Conservation (phyloP, 345 rosid species). For the Acer campestre region DNA sequence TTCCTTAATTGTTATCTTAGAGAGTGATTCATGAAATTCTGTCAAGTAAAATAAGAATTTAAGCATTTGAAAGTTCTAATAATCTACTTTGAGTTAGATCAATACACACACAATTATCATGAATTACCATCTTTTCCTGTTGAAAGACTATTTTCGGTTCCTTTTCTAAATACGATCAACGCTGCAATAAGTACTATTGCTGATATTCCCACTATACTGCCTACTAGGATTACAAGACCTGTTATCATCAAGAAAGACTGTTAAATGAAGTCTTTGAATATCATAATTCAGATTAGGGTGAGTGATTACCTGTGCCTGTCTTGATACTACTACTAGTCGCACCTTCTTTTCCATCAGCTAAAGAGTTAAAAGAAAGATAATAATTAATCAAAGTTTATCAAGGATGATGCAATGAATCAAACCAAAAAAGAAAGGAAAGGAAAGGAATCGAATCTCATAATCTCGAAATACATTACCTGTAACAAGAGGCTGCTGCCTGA, state of each 20-base stretch:
- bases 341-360: conserved; percentile 22
- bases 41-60: conserved; percentile 11
- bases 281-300: neutral
- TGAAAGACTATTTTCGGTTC: conserved; percentile 14
- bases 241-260: conserved; percentile 11
- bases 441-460: neutral
- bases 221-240: conserved; percentile 38
- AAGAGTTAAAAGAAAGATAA: neutral
- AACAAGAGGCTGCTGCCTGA: conserved; percentile 27
- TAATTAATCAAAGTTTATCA: neutral
- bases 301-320: conserved; percentile 15
- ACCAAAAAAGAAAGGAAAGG: neutral
- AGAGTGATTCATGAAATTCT: conserved; percentile 25
- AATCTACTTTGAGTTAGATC: neutral
- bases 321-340: neutral
- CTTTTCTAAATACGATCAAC: conserved; percentile 30
- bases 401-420: neutral
- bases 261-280: neutral
- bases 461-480: conserved; percentile 23
- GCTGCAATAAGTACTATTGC: conserved; percentile 27
- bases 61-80: neutral
- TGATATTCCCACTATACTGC: conserved; percentile 28
- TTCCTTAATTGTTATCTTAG: conserved; percentile 47
- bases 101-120: neutral
- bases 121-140: conserved; percentile 27